Evolutionary conservation across 257 asterid genomes (phyloP), one percentile per base, ranked within the genome.

Genomic region (Henckelia pumila): DNA sequence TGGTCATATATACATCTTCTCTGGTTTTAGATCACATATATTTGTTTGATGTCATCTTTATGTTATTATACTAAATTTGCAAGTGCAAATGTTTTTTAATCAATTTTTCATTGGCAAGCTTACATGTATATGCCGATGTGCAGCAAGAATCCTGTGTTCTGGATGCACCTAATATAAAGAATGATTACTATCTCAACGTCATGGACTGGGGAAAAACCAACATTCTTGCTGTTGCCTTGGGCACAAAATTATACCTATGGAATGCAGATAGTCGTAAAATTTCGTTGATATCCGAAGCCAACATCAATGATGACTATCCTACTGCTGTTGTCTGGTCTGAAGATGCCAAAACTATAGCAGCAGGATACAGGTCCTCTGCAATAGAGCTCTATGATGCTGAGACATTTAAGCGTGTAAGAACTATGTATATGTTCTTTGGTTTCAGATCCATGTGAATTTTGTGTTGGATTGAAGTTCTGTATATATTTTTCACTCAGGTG

Each of bases 171-270:
- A 55, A 66, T 10, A 26, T 86, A 44, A 73, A 7, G 73, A 61
- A 75, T 24, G 97, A 91, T 78, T 91, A 63, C 79, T 88, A 91
- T 74, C 73, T 77, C 59, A 82, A 83, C 75, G 21, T 78, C 22
- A 70, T 91, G 82, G 97, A 91, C 56, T 91, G 97, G 96, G 95
- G 97, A 61, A 82, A 71, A 28, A 61, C 79, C 23, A 88, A 88
- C 72, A 22, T 72, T 59, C 80, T 91, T 19, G 96, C 91, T 0
- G 73, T 86, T 70, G 93, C 82, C 40, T 76, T 91, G 71, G 96
- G 85, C 44, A 44, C 80, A 32, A 71, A 35, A 19, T 30, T 81
- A 19, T 86, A 73, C 82, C 61, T 84, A 55, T 79, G 85, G 95
- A 81, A 83, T 76, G 81, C 81, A 37, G 67, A 33, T 30, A 81